Evolutionary conservation across 371 early-diverging fungal species (phyloP), one percentile per base, ranked within the genome.

Genomic region (Mucor circinelloides): DNA sequence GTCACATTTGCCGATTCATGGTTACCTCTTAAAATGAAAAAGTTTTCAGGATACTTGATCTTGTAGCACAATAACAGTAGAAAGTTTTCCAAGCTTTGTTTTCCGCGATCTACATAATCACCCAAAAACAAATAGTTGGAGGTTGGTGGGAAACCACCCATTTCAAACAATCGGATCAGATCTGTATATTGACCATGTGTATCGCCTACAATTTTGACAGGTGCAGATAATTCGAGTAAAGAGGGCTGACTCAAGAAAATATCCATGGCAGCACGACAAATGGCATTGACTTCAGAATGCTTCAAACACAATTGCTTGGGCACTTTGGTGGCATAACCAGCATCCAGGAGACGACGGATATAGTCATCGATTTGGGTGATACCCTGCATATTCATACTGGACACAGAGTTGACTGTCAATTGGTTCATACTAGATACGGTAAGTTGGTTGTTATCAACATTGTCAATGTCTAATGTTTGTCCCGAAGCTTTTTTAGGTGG

Each of bases 1-100:
- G 97, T 99, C 9, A 99, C 95, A 71, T 92, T 94, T 15, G 97
- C 97, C 70, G 95, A 95, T 82, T 99, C 99, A 78, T 99, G 99
- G 81, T 99, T 99, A 21, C 99, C 99, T 59, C 99, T 84, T 60
- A 99, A 74, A 32, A 98, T 74, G 78, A 97, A 97, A 75, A 98
- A 96, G 86, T 96, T 95, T 69, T 97, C 91, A 6, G 95, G 96
- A 70, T 92, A 94, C 74, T 96, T 97, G 74, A 99, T 93, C 86
- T 99, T 99, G 87, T 95, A 98, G 69, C 95, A 92, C 60, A 98
- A 87, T 60, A 99, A 82, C 55, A 98, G 77, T 38, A 93, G 83
- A 64, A 99, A 97, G 4, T 97, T 97, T 81, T 99, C 99, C 31
- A 99, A 80, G 68, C 90, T 89, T 80, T 96, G 95, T 52, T 95